Conservation (phyloP, 176 grass and related monocot species). For the Echinochloa phyllopogon region DNA sequence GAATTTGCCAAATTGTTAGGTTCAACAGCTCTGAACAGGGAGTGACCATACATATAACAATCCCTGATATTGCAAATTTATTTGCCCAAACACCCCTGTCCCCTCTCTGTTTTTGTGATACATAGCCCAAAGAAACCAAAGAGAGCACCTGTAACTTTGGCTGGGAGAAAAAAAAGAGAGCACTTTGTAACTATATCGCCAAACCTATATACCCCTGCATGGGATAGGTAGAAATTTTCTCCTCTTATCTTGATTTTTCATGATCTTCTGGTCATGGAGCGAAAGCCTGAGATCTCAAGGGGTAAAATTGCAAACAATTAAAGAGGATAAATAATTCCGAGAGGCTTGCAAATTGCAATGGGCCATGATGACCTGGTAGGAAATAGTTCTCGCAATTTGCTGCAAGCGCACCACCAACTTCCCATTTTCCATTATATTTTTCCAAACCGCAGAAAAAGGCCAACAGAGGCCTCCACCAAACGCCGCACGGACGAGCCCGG, state of each 20-base stretch:
- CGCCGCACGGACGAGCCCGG: not conserved
- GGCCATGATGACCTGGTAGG: not conserved
- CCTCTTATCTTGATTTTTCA: too few species aligned
- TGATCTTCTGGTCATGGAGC: too few species aligned
- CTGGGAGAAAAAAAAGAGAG: too few species aligned
- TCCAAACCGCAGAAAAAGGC: not conserved
- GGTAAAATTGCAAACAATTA: not conserved
- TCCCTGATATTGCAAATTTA: not conserved
- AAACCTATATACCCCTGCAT: too few species aligned
- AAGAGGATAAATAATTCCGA: not conserved
- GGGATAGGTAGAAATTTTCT: too few species aligned
- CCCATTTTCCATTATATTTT: constrained; percentile 20
- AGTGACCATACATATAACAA: not conserved
- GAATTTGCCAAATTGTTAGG: not conserved
- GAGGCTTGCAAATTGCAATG: constrained; percentile 23
- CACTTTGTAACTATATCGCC: too few species aligned
- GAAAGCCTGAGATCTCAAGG: too few species aligned
- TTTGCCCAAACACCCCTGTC: not conserved
- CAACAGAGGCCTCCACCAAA: constrained; percentile 36
- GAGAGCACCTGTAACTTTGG: too few species aligned
- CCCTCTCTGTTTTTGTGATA: not conserved
- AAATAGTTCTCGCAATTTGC: constrained; percentile 7
- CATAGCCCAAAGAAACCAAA: not conserved
- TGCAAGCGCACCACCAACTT: constrained; percentile 42
- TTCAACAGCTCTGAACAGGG: not conserved